Evolutionary conservation across 371 early-diverging fungal genomes (phyloP), one percentile per base, ranked within the genome.

Genomic region (Mucor lusitanicus): DNA sequence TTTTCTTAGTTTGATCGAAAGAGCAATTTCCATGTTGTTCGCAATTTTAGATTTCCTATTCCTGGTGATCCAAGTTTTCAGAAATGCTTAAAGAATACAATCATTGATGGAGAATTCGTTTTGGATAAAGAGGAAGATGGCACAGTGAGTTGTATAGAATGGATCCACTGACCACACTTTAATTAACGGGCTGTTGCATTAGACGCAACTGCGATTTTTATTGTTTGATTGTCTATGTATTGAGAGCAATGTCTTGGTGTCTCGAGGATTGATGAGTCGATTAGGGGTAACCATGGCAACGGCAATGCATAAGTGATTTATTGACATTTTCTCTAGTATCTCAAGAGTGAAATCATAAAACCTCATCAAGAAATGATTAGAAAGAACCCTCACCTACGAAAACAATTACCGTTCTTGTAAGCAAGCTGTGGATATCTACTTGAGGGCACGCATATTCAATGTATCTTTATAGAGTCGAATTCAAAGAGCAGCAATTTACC

Each of bases 61-160:
- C 87, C 91, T 9, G 65, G 72, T 33, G 82, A 81, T 65, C 69
- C 72, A 15, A 70, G 65, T 5, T 81, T 76, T 62, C 64, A 74
- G 50, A 73, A 73, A 40, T 83, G 86, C 65, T 93, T 93, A 61
- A 70, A 87, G 48, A 85, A 89, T 28, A 97, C 97, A 1, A 83
- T 98, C 50, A 82, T 98, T 25, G 97, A 97, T 67, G 97, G 96
- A 3, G 98, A 97, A 75, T 83, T 97, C n/a, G 93, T 96, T 8
- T 63, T 90, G 7, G 95, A 94, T 71, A 71, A 65, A 15, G 87
- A 90, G 60, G 71, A 73, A 0, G 87, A 93, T 70, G 92, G 92
- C 50, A 69, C 69, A 56, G 87, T 84, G 53, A 72, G 80, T 69
- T 33, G 19, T 33, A 37, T 6, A 23, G 12, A 37, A 6, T 32